Evolutionary conservation across 768 basidiomycete genomes (phyloP), one percentile per base, ranked within the genome.

Genomic region (Brasilioporus rufonigricans): DNA sequence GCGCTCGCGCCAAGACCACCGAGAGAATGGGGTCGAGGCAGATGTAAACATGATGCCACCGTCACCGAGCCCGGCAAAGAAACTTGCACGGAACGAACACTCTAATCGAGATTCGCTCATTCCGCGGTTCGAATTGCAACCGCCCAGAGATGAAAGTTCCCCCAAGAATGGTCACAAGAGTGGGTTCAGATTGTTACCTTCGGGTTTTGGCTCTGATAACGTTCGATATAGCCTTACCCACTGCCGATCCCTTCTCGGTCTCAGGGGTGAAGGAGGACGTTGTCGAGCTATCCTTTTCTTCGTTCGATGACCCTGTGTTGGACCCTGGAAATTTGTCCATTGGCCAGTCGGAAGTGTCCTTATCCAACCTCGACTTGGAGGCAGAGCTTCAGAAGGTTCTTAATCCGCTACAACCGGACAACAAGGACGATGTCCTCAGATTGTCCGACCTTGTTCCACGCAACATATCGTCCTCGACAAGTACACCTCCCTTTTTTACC

Each of bases 1-100:
- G 55, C 71, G 71, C 48, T 55, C 62, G 9, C 68, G 41, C 33
- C 65, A 71, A 33, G 66, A 65, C 31, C 61, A 61, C 26, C 61
- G 57, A 48, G 32, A 50, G 2, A 64, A 62, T 8, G 71, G 75
- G 27, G 64, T 72, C 7, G 78, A 77, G 16, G 64, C 66, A 44
- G 77, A 79, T 50, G 65, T 77, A 16, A 66, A 67, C 31, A 75
- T 76, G 71, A 68, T 80, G 12, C 80, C 80, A 27, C 78, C 79
- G 1, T 80, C 79, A 4, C 80, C 80, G 7, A 79, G 77, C 18
- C 79, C 79, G 1, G 66, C 73, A 16, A 77, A 74, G 56, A 50
- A 60, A 36, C 58, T 16, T 6, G 27, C 56, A 32, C 53, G 45
- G 5, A 52, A 44, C n/a, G 64, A 64, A 27, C 60, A 58, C 29